Percentiles rank a stretch among this genome's conserved stretches.
phyloP scores from a whole-genome alignment of 148 eudicot genomes.

The Mesembryanthemum crystallinum region DNA sequence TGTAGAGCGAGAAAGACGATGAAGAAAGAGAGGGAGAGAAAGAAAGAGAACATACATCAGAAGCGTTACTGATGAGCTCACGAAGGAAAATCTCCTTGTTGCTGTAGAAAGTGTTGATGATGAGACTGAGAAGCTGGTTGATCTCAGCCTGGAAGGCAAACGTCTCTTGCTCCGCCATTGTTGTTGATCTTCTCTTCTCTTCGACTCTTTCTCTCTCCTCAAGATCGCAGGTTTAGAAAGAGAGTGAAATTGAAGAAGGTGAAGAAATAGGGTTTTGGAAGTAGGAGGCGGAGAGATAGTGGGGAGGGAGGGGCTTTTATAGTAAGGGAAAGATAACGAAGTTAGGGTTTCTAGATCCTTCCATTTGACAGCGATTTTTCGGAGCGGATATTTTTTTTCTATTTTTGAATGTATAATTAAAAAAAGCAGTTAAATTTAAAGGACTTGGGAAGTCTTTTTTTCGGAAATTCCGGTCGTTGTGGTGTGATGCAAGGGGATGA shows the following conservation, averaged over 20 bases:
- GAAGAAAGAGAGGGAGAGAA: too few relatives aligned
- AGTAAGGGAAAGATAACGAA: not conserved
- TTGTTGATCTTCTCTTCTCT: too few relatives aligned
- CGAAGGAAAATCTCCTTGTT: slow-evolving; percentile 90
- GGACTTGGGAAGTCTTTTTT: too few relatives aligned
- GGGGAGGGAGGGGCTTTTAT: slow-evolving; percentile 20
- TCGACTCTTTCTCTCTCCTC: not conserved
- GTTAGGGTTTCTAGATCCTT: slow-evolving; percentile 68
- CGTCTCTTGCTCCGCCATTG: slow-evolving; percentile 69
- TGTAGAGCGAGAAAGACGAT: not conserved
- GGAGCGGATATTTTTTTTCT: not conserved
- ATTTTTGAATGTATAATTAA: too few relatives aligned
- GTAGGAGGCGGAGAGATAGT: slow-evolving; percentile 1
- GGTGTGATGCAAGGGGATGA: not conserved
- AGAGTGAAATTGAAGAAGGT: not conserved
- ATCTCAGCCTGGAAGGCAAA: slow-evolving; percentile 89
- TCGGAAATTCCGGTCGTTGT: too few relatives aligned
- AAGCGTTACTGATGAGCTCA: slow-evolving; percentile 73
- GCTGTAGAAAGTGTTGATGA: slow-evolving; percentile 79
- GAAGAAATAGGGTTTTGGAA: not conserved
- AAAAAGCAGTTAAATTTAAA: too few relatives aligned
- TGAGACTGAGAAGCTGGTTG: slow-evolving; percentile 73
- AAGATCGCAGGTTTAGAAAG: not conserved
- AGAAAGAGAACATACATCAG: slow-evolving; percentile 74
- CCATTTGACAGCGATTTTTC: slow-evolving; percentile 18